These are phyloP conservation scores for Psilocybe tampanensis DNA, from an alignment of 768 basidiomycete species.

Conservation along the genomic window DNA sequence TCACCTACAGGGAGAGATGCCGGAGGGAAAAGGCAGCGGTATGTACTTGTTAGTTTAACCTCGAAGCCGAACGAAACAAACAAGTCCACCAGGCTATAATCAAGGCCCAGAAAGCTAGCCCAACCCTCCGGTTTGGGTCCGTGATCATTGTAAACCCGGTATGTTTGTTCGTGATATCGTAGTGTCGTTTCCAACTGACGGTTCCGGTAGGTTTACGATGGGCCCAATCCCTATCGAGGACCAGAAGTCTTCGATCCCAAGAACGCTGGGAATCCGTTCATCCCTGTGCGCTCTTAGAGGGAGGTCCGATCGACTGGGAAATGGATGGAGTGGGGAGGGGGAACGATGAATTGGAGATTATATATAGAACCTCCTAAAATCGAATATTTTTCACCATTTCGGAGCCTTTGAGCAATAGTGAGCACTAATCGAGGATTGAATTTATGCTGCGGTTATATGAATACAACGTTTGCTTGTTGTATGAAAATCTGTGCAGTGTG, in stretches of 20 bases:
- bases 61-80: background rate
- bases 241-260: background rate
- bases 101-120: background rate
- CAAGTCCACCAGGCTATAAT: background rate
- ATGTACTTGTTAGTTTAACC: background rate
- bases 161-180: background rate
- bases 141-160: constrained; percentile 7
- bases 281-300: background rate
- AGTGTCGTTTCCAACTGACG: background rate
- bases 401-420: background rate
- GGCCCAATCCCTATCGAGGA: constrained; percentile 1
- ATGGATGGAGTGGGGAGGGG: background rate
- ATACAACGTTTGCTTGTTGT: background rate
- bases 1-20: background rate
- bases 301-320: constrained; percentile 1
- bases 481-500: background rate
- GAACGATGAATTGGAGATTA: background rate
- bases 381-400: background rate
- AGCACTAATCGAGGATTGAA: too few species aligned
- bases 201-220: background rate
- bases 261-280: background rate
- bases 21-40: background rate
- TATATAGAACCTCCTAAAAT: background rate
- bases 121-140: constrained; percentile 6
- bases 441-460: background rate